phyloP scores from a whole-genome alignment of 257 asterid species.

The Capsicum chinense region DNA sequence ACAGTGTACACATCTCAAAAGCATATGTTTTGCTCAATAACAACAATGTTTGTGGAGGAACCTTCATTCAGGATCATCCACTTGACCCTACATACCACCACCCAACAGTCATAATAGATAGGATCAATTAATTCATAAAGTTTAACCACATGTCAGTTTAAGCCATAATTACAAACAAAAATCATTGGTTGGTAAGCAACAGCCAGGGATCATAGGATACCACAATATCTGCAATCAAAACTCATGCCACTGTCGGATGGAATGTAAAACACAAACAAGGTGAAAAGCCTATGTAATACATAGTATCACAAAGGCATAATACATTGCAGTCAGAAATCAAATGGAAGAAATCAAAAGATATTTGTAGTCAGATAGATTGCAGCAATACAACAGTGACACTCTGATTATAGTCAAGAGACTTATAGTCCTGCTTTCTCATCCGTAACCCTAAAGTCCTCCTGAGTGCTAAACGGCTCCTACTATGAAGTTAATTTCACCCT shows the following conservation, averaged over 20 bases:
- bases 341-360: not conserved
- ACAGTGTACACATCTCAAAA: not conserved
- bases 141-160: not conserved
- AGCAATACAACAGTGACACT: not conserved
- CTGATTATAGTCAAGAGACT: not conserved
- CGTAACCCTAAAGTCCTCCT: not conserved
- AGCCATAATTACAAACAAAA: not conserved
- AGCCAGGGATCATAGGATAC: not conserved
- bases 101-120: not conserved
- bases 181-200: not conserved
- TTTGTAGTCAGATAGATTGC: not conserved
- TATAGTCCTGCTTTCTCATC: not conserved
- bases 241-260: not conserved
- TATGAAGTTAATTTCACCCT: not conserved
- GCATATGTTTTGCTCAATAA: not conserved
- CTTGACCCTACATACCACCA: not conserved
- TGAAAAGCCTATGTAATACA: not conserved
- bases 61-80: slow-evolving; percentile 10
- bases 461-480: not conserved
- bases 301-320: not conserved
- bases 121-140: not conserved
- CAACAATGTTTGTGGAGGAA: not conserved
- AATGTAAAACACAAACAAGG: not conserved
- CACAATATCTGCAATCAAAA: not conserved
- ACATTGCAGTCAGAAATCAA: not conserved